Base-by-base conservation (phyloP, 2,329 filamentous ascomycete genomes). In the Arthrobotrys sinensis region DNA sequence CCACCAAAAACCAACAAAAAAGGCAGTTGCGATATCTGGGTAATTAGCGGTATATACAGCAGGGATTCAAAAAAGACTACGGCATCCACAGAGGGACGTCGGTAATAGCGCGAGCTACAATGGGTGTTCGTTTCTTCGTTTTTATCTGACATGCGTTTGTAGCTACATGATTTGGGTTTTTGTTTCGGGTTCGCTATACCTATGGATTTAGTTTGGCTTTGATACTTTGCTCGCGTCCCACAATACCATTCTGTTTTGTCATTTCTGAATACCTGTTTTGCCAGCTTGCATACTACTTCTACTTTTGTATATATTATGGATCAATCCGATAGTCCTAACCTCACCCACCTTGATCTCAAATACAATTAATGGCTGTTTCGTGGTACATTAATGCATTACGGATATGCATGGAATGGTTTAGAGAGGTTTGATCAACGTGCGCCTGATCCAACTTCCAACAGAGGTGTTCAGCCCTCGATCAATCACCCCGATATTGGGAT, bases 41-140 rank as follows among this genome's bases (percentile, higher is more conserved):
- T 40, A 60, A 57, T 72, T 36, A 71, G 50, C 66, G 50, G 65
- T 71, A 66, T 77, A 67, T 67, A 71, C 66, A 67, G 68, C 32
- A n/a, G 53, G 67, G 63, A 38, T 60, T 40, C 52, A 45, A 63
- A 77, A 78, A 63, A 72, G 52, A 78, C 53, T 24, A 63, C 21
- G 46, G 21, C 50, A 68, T 46, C 45, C 63, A 65, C 28, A 16
- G 24, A 24, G 21, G 67, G 75, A 53, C 55, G 55, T 67, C 46
- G 32, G 34, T 7, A 76, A 63, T 67, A 78, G 75, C 75, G 75
- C 75, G 53, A 78, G 75, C 75, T 78, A 67, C 55, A 45, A 67
- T 6, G 34, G 75, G 75, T 78, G 75, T 78, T 78, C 64, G 50
- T 70, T 4, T 53, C 52, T 71, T 60, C 28, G 10, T 38, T 62